Evolutionary conservation across 192 early-diverging fungal species (phyloP).

Genomic region (Backusella parvicylindrica): DNA sequence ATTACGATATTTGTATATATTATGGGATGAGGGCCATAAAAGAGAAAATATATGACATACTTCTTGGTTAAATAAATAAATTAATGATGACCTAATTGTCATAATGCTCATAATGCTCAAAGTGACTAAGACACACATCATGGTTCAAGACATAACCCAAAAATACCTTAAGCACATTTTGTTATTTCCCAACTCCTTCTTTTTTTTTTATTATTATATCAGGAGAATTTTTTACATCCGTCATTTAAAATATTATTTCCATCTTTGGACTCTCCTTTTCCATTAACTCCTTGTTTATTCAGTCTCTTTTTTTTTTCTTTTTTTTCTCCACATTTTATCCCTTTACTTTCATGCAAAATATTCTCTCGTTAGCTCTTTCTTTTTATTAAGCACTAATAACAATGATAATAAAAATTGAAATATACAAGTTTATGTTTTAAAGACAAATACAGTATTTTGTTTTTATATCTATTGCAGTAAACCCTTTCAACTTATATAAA

Average conservation of each 20-base stretch:
- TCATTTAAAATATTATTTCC: conserved; percentile 3
- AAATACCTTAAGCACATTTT: not conserved
- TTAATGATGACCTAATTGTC: not conserved
- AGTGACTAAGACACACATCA: not conserved
- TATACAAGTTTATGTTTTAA: not conserved
- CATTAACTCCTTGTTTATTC: not conserved
- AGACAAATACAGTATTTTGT: not conserved
- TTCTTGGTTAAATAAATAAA: not conserved
- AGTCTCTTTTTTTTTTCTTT: not conserved
- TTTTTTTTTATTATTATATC: not conserved
- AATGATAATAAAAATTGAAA: not conserved
- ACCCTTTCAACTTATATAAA: not conserved
- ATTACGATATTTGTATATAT: not conserved
- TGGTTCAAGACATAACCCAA: not conserved
- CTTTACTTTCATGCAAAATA: not conserved
- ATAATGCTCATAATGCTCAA: not conserved
- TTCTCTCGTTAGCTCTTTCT: not conserved
- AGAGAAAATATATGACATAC: not conserved
- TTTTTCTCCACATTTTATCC: conserved; percentile 5
- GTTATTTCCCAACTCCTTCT: not conserved
- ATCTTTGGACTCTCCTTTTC: not conserved
- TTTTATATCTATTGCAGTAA: not conserved
- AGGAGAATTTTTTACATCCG: not conserved
- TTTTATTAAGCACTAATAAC: not conserved
- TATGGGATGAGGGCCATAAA: no score